Conservation (phyloP, 495 filamentous ascomycete genomes). For the Penicillium goetzii region DNA sequence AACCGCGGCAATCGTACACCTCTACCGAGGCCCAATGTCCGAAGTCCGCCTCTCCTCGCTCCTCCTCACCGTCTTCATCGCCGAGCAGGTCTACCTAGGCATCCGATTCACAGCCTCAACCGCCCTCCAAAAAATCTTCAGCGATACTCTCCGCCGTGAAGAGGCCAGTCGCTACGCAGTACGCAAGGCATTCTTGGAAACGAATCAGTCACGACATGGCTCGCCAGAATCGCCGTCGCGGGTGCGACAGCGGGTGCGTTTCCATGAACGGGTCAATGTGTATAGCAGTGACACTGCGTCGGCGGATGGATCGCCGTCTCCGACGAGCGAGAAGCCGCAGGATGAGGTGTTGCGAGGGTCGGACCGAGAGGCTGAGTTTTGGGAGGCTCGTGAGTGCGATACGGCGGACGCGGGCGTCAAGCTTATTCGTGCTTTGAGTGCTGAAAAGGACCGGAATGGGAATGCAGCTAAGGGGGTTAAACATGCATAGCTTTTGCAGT, state of each 20-base stretch:
- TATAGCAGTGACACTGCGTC: slow-evolving; percentile 31
- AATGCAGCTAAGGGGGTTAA: slow-evolving; percentile 21
- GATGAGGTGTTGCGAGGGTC: slow-evolving; percentile 35
- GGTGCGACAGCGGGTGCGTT: slow-evolving; percentile 38
- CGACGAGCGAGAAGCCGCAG: slow-evolving; percentile 23
- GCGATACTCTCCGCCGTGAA: slow-evolving; percentile 76
- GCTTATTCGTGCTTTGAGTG: slow-evolving; percentile 42
- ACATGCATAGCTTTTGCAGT: slow-evolving; percentile 16
- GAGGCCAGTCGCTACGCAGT: slow-evolving; percentile 69
- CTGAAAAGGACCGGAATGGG: slow-evolving; percentile 1
- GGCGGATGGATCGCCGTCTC: slow-evolving; percentile 23
- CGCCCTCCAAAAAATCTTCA: slow-evolving; percentile 74
- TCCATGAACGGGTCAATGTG: slow-evolving; percentile 46
- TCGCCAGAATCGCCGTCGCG: slow-evolving; percentile 21
- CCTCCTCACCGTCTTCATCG: slow-evolving; percentile 75
- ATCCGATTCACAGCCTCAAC: slow-evolving; percentile 67
- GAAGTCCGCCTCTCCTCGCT: slow-evolving; percentile 73
- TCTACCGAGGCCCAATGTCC: slow-evolving; percentile 69
- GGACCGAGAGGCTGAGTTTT: slow-evolving; percentile 41
- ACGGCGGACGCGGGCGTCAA: slow-evolving; percentile 42
- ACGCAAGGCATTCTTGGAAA: slow-evolving; percentile 67
- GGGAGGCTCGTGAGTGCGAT: slow-evolving; percentile 32
- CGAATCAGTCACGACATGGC: slow-evolving; percentile 7
- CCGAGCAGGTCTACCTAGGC: slow-evolving; percentile 81
- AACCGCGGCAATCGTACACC: slow-evolving; percentile 79